Conservation (phyloP, 2,329 filamentous ascomycete genomes). For the Nemania bipapillata region DNA sequence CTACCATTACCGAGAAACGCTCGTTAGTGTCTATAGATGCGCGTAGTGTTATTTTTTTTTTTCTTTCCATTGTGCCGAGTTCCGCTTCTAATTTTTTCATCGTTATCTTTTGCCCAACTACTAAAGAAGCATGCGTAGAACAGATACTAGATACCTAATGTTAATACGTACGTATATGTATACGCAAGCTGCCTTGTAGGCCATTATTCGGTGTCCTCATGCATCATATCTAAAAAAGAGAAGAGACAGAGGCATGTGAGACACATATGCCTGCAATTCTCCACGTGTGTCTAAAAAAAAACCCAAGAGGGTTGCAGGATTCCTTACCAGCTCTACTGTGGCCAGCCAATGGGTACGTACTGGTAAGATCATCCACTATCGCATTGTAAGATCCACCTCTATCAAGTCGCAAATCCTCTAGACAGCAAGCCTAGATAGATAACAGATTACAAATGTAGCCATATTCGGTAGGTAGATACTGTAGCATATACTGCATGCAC, state of each 20-base stretch:
- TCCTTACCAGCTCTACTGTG: not conserved
- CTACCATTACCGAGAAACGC: conserved; percentile 4
- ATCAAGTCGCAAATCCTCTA: not conserved
- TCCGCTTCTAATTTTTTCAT: not conserved
- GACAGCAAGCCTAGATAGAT: not conserved
- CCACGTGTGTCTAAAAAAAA: not conserved
- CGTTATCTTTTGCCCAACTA: not conserved
- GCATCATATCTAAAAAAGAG: no score
- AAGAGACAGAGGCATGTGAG: not conserved
- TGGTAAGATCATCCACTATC: not conserved
- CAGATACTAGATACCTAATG: no score
- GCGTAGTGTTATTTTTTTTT: not conserved
- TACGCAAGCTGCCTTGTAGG: not conserved
- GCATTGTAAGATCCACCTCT: not conserved
- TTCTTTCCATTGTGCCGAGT: not conserved
- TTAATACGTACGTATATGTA: no score
- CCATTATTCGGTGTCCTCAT: not conserved
- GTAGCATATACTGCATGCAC: not conserved
- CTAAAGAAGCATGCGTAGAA: no score
- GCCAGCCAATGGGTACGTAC: not conserved
- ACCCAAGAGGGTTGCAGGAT: not conserved
- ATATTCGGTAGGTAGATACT: not conserved
- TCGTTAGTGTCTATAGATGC: not conserved
- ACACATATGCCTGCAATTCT: not conserved
- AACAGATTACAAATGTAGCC: not conserved